Percentiles rank a stretch among this genome's conserved stretches.
Conservation (phyloP, 2,329 filamentous ascomycete species). For the Nakataea oryzae region DNA sequence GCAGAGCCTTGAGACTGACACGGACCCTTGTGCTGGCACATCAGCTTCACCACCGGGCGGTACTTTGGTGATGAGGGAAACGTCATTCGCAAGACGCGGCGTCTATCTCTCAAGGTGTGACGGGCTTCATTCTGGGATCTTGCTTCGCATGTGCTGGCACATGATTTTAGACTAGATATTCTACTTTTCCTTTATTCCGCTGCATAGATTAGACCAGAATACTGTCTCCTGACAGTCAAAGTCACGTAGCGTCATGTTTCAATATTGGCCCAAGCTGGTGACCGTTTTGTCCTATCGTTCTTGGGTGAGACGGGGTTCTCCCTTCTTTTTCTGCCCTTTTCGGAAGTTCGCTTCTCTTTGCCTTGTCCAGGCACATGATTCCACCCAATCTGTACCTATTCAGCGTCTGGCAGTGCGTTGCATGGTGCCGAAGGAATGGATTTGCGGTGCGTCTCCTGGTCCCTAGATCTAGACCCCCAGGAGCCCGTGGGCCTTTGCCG, state of each 20-base stretch:
- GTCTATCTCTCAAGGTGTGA: background rate
- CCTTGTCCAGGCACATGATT: background rate
- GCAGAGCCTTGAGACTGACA: background rate
- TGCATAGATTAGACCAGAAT: background rate
- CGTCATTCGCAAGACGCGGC: background rate
- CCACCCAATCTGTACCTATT: background rate
- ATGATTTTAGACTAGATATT: background rate
- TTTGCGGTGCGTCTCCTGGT: background rate
- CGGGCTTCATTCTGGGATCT: background rate
- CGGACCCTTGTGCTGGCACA: background rate
- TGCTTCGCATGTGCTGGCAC: background rate
- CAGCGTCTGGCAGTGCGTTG: background rate
- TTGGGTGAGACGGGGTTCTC: background rate
- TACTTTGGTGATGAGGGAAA: constrained; percentile 1
- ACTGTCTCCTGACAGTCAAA: background rate
- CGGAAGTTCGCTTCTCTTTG: background rate
- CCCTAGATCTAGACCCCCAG: background rate
- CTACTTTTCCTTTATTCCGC: background rate
- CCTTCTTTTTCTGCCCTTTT: background rate
- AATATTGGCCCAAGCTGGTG: too few species aligned
- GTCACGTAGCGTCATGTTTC: too few species aligned
- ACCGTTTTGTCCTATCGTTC: too few species aligned
- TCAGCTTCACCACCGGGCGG: background rate
- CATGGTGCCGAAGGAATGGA: background rate
- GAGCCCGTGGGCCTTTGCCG: too few species aligned